Evolutionary conservation across 140 eudicot species (phyloP).

Genomic region (Cichorium intybus): DNA sequence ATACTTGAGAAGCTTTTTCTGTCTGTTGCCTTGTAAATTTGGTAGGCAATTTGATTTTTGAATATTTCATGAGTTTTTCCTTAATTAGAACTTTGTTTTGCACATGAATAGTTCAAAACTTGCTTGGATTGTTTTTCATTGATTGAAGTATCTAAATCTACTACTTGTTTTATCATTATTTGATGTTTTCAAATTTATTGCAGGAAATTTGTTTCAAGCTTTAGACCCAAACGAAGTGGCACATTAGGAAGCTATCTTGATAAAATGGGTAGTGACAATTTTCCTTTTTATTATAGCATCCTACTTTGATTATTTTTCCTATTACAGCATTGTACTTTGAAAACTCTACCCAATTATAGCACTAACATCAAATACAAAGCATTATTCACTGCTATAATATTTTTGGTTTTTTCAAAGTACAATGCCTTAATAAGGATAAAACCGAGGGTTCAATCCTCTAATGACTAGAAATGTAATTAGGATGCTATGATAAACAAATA

Average conservation of each 20-base stretch:
- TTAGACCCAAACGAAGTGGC: conserved; percentile 64
- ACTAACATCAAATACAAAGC: too few species aligned
- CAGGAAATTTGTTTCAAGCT: conserved; percentile 87
- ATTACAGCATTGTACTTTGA: background rate
- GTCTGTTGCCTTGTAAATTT: too few species aligned
- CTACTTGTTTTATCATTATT: conserved; percentile 2
- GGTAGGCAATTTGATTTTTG: too few species aligned
- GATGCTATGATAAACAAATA: background rate
- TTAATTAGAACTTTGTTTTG: too few species aligned
- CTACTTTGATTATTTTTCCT: background rate
- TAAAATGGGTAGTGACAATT: conserved; percentile 47
- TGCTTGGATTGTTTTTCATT: too few species aligned
- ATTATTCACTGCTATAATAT: too few species aligned
- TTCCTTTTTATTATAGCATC: background rate
- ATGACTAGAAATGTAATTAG: background rate
- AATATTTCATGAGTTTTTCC: too few species aligned
- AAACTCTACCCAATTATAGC: background rate
- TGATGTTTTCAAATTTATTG: background rate
- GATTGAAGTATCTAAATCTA: background rate
- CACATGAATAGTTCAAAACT: too few species aligned
- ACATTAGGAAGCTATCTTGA: conserved; percentile 60
- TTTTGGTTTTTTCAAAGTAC: background rate
- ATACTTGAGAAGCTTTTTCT: too few species aligned
- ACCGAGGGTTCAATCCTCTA: background rate
- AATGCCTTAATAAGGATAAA: background rate